Base-by-base conservation (phyloP, 495 filamentous ascomycete genomes). In the Trichoderma reesei region DNA sequence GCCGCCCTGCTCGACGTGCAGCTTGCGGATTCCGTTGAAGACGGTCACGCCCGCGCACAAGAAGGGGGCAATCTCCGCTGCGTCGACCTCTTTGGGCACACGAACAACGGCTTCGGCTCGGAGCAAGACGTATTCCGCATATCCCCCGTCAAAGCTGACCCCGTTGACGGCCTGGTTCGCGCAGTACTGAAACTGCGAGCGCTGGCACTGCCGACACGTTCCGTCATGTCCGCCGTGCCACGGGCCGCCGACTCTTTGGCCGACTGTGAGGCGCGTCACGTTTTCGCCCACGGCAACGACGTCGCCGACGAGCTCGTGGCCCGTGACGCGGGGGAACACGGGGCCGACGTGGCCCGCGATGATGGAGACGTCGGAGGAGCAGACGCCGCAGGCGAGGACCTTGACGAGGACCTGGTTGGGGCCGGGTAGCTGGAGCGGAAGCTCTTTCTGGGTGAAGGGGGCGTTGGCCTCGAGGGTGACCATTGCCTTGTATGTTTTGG, bases 11-110 rank as follows among this genome's bases (percentile, higher is more conserved):
- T 75, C 68, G 44, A 89, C 75, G 46, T 82, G 75, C 77, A 86
- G 80, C 59, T 82, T 79, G 31, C 86, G 82, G 54, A 91, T 84
- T 4, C 80, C 79, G 75, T 89, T 90, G 81, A 89, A 91, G 37
- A 86, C 83, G 36, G 86, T 88, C 51, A 90, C 80, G 60, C 87
- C 88, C 1, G 88, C 87, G 72, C 88, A 90, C 26, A 90, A 81
- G 11, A 90, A 79, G 0, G 88, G 86, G 0, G 87, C 86, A 65
- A 79, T 83, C 65, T 84, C 76, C 10, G 80, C 85, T 0, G 86
- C 78, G 68, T 86, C 78, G 39, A 83, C 72, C 59, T 83, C 74
- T 8, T 72, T 66, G 5, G 87, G 86, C 59, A 91, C 78, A 16
- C 75, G 76, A 0, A 87, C 86, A 0, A 72, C 85, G 18, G 88